These are phyloP conservation scores for Colletotrichum graminicola DNA, from an alignment of 2,329 filamentous ascomycete genomes.

Conservation along the genomic window DNA sequence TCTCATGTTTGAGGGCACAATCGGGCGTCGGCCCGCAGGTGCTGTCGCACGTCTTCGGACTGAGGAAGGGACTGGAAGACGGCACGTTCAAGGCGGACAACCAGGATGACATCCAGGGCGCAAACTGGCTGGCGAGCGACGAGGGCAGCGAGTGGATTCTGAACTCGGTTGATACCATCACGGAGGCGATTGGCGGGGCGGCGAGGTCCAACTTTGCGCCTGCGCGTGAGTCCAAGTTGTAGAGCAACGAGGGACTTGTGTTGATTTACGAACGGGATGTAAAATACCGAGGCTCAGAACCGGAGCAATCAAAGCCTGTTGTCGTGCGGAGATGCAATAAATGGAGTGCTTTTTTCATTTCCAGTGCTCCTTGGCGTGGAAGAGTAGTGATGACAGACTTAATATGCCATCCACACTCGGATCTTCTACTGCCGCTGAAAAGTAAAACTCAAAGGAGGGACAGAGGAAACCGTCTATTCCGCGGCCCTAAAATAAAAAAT, in stretches of 20 bases:
- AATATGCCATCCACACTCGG: neutral
- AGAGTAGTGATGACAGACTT: neutral
- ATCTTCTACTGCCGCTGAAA: neutral
- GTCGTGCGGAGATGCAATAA: neutral
- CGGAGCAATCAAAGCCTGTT: neutral
- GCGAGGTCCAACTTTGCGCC: conserved; percentile 36
- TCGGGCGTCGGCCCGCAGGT: conserved; percentile 88
- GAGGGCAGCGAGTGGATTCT: conserved; percentile 63
- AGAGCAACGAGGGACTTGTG: neutral
- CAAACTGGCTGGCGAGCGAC: conserved; percentile 59
- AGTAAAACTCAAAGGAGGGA: neutral
- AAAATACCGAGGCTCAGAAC: conserved; percentile 14
- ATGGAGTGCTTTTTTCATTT: neutral
- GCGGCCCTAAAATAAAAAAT: neutral
- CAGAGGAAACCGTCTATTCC: neutral
- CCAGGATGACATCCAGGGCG: conserved; percentile 49
- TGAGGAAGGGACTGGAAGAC: conserved; percentile 81
- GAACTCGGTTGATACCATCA: conserved; percentile 58
- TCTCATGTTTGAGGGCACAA: conserved; percentile 82
- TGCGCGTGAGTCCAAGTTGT: conserved; percentile 36
- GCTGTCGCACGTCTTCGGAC: conserved; percentile 82
- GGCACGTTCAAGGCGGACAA: conserved; percentile 61
- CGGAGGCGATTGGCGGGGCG: conserved; percentile 58
- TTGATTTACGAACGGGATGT: conserved; percentile 1
- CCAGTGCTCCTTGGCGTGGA: neutral